Conservation (phyloP, 345 rosid genomes). For the Populus pruinosa region DNA sequence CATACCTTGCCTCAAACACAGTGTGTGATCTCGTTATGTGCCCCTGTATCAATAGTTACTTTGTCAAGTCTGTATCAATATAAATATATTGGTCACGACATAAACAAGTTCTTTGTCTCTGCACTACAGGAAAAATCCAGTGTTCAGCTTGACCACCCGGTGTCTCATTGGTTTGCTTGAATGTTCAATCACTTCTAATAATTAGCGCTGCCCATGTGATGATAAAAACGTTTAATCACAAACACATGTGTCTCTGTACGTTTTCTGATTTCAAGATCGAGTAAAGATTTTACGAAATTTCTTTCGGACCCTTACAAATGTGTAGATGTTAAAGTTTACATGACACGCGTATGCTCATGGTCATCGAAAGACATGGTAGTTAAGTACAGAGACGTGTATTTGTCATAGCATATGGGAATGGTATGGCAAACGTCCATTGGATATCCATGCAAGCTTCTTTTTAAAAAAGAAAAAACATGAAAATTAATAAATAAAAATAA, state of each 20-base stretch:
- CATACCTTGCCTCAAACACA: background rate
- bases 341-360: background rate
- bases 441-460: too few relatives aligned
- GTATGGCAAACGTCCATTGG: too few relatives aligned
- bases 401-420: too few relatives aligned
- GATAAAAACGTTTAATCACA: background rate
- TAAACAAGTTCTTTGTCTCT: background rate
- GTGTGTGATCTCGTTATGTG: slow-evolving; percentile 1
- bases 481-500: too few relatives aligned
- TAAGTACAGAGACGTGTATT: too few relatives aligned
- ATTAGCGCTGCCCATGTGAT: too few relatives aligned
- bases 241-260: background rate
- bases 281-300: background rate
- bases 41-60: background rate
- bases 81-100: background rate
- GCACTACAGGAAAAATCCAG: background rate
- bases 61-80: background rate
- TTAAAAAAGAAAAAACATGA: too few relatives aligned
- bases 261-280: background rate
- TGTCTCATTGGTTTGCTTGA: background rate
- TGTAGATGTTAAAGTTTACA: background rate
- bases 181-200: background rate
- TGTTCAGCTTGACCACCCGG: background rate
- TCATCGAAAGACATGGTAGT: too few relatives aligned
- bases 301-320: background rate